phyloP scores from a whole-genome alignment of 306 rosid genomes.

The Arachis hypogaea region DNA sequence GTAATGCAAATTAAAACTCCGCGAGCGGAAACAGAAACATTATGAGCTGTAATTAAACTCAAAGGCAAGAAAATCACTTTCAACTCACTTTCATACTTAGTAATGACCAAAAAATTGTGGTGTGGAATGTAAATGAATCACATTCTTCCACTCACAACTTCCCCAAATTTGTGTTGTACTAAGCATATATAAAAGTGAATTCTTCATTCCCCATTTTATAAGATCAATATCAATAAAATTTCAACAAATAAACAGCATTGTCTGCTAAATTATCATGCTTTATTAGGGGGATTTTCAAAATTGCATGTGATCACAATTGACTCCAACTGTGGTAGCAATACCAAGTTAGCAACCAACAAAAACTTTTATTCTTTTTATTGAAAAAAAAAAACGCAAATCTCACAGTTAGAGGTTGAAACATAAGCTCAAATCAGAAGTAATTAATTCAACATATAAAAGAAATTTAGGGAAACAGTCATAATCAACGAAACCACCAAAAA shows the following conservation, averaged over 20 bases:
- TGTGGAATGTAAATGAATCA: background rate
- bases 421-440: too few species aligned
- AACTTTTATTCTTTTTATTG: too few species aligned
- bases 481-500: background rate
- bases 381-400: too few species aligned
- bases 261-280: background rate
- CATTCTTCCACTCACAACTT: background rate
- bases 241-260: constrained; percentile 8
- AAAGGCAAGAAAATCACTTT: constrained; percentile 26
- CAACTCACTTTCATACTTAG: constrained; percentile 27
- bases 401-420: too few species aligned
- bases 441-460: too few species aligned
- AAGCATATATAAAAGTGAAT: constrained; percentile 26
- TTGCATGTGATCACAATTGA: constrained; percentile 10
- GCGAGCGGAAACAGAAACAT: constrained; percentile 9
- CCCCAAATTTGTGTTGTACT: background rate
- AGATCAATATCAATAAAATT: constrained; percentile 2
- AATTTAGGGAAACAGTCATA: background rate
- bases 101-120: background rate
- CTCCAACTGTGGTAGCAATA: background rate
- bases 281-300: background rate
- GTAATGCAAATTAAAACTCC: background rate
- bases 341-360: background rate
- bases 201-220: constrained; percentile 27
- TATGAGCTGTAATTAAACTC: background rate